Percentiles rank a stretch among this genome's conserved stretches.
These are phyloP conservation scores for Xylariaceae sp. DNA, from an alignment of 2,329 filamentous ascomycete genomes.

Conservation along the genomic window DNA sequence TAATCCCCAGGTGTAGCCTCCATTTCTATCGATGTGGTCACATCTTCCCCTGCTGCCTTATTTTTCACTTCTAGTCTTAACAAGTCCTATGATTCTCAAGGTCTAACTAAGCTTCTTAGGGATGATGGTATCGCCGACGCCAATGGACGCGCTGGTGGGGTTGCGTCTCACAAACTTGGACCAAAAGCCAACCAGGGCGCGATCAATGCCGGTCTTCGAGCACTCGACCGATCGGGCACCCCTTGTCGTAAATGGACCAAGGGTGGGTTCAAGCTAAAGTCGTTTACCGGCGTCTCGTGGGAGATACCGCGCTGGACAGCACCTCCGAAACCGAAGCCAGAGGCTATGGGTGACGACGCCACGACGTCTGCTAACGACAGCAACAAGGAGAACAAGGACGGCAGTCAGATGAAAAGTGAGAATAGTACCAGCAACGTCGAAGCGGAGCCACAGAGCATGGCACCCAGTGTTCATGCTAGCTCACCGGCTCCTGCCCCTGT, in stretches of 20 bases:
- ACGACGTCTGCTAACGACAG: constrained; percentile 46
- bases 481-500: constrained; percentile 48
- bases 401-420: constrained; percentile 44
- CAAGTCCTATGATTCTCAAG: not conserved
- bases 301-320: constrained; percentile 41
- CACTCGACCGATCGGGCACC: constrained; percentile 85
- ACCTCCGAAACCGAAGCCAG: constrained; percentile 50
- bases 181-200: constrained; percentile 96
- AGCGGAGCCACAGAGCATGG: constrained; percentile 47
- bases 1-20: constrained; percentile 28
- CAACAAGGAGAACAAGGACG: constrained; percentile 62
- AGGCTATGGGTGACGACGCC: constrained; percentile 42
- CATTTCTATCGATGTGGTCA: not conserved
- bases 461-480: constrained; percentile 45
- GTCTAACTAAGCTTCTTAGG: constrained; percentile 31
- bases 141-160: constrained; percentile 42
- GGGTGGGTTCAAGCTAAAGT: constrained; percentile 78
- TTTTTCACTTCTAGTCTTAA: not conserved
- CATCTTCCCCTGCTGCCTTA: not conserved
- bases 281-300: constrained; percentile 50
- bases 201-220: constrained; percentile 92
- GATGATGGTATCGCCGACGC: constrained; percentile 60
- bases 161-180: constrained; percentile 71
- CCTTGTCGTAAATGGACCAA: constrained; percentile 89
- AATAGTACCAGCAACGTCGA: constrained; percentile 37